phyloP scores from a whole-genome alignment of 192 early-diverging fungal species.

The Coemansia sp. region DNA sequence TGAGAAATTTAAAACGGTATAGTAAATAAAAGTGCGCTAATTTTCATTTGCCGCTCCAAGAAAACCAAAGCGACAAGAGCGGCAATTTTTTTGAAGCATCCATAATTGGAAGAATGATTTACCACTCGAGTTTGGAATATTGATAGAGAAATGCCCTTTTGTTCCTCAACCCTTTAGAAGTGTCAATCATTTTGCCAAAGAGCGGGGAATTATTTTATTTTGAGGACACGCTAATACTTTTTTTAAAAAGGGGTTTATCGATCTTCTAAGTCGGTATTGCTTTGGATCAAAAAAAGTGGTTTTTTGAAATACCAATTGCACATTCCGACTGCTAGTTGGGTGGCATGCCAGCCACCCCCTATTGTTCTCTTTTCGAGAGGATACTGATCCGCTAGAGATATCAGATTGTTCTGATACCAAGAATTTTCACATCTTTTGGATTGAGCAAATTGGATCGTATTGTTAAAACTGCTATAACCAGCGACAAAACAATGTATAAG shows the following conservation, averaged over 20 bases:
- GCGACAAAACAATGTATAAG: no score
- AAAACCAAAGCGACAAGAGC: neutral
- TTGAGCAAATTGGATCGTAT: neutral
- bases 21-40: constrained; percentile 1
- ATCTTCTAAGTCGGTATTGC: no score
- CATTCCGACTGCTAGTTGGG: no score
- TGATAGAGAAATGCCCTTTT: neutral
- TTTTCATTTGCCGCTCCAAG: constrained; percentile 1
- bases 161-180: neutral
- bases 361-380: neutral
- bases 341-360: no score
- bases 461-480: no score
- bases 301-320: no score
- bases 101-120: neutral
- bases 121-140: neutral
- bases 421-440: neutral
- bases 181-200: no score
- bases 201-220: neutral
- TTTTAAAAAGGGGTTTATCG: neutral
- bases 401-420: neutral
- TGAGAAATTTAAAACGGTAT: neutral
- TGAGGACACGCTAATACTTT: neutral
- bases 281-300: no score
- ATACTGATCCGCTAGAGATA: neutral
- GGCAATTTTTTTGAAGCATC: neutral